Base-by-base conservation (phyloP, 2,329 filamentous ascomycete genomes). In the Ophiocordyceps camponoti-floridani region DNA sequence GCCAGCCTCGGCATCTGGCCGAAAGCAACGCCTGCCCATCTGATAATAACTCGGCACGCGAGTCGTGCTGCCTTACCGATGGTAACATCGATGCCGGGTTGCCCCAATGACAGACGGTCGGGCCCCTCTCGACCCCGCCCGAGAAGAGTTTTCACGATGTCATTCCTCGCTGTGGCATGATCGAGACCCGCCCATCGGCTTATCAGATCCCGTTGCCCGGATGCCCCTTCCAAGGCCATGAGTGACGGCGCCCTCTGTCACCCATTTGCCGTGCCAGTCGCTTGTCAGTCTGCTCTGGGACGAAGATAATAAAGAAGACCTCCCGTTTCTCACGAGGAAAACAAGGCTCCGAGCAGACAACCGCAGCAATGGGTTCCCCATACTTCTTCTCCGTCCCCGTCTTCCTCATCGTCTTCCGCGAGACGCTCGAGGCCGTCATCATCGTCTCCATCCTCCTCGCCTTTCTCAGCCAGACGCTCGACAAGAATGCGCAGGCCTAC, bases 321-420 rank as follows among this genome's bases (percentile, higher is more conserved):
- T 23, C 23, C 23, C 23, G 23, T 23, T 23, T 3, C 23, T 23
- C 23, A 23, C 23, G 23, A 23, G 23, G 23, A 23, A 23, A 23
- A 23, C 23, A 23, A 23, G 23, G 23, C 23, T 23, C 23, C 23
- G 18, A 11, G 13, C 41, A 30, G 33, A 23, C 35, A 16, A 28
- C 46, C 23, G 35, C 42, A 51, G 58, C 43, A 50, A 79, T 74
- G 65, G 78, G 79, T 58, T 69, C 72, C 48, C 23, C 42, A 19
- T 74, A 82, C 58, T 77, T 87, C 47, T 87, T 87, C 60, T 74
- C 82, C 49, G 77, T 86, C 19, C 82, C 82, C 51, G 76, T 94
- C 45, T 94, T 94, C 67, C 88, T 94, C 66, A 84, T 94, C 59
- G 79, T 84, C 63, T 91, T 94, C 59, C 79, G 87, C 56, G 87